Evolutionary conservation across 1,284 basidiomycete genomes (phyloP), one percentile per base, ranked within the genome.

Genomic region (Coniferiporia sulphurascens): DNA sequence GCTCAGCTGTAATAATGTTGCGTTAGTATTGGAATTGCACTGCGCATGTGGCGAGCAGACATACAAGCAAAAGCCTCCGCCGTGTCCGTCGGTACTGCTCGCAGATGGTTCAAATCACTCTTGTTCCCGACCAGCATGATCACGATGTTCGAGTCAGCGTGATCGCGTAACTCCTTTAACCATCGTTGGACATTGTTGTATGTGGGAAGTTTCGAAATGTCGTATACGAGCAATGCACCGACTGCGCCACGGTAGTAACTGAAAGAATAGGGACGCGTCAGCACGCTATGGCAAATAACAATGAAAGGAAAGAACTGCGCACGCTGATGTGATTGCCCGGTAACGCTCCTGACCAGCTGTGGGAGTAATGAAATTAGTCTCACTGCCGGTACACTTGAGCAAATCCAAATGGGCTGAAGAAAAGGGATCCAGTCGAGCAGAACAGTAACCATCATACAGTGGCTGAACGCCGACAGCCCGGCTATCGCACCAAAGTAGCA

Each of bases 221-320:
- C 93, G 74, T 95, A 95, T 36, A 96, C 93, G 56, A 96, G 83
- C 50, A 95, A 82, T 51, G 93, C 93, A 52, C 93, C 93, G 59
- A 98, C 96, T 13, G 96, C 97, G 58, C 96, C 96, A 62, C 97
- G 94, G 79, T 99, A 99, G 80, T 99, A 99, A 41, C 92, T 95
- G 68, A 35, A 44, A 48, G 34, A 56, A 32, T 27, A 43, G 17
- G 46, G 19, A 56, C 32, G 48, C 22, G 49, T 60, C 53, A 56
- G 35, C 15, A 27, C 35, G 1, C 10, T 35, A n/a, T 36, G 32
- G 19, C 5, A 49, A 59, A 51, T 51, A 56, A 55, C n/a, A 38
- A 41, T 21, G 35, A 41, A 50, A 48, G 43, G 27, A n/a, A 7
- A 44, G 22, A 17, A 32, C 27, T 32, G 80, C 89, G 75, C 60